These are phyloP conservation scores for Leccinum pellstonianum DNA, from an alignment of 768 basidiomycete genomes.

Conservation along the genomic window DNA sequence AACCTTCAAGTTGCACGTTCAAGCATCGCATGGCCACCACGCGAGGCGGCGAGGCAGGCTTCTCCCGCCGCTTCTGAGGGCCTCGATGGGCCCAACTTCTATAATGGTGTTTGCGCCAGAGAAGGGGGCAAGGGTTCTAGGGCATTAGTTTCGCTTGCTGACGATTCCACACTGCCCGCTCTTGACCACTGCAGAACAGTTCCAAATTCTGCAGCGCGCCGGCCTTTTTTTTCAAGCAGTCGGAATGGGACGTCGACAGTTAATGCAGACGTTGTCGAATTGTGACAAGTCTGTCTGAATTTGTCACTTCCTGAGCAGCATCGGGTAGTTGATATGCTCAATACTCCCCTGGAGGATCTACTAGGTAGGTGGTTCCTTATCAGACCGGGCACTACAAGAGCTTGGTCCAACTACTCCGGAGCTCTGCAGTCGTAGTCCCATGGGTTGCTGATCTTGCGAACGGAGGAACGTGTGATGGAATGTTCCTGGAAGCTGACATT, in stretches of 20 bases:
- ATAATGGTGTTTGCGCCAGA: neutral
- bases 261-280: neutral
- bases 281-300: neutral
- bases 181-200: neutral
- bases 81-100: neutral
- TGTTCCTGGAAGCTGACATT: neutral
- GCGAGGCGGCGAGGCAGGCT: conserved; percentile 3
- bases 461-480: neutral
- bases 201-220: neutral
- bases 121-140: neutral
- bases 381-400: neutral
- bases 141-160: neutral
- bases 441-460: neutral
- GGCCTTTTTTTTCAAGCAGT: neutral
- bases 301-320: neutral
- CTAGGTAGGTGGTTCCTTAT: neutral
- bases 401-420: neutral
- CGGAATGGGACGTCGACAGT: neutral
- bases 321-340: neutral
- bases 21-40: conserved; percentile 12
- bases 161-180: neutral
- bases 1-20: neutral
- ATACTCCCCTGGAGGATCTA: neutral
- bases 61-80: conserved; percentile 1
- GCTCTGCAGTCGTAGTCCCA: neutral